phyloP scores from a whole-genome alignment of 1,284 basidiomycete species.

The Moniliella sp. region DNA sequence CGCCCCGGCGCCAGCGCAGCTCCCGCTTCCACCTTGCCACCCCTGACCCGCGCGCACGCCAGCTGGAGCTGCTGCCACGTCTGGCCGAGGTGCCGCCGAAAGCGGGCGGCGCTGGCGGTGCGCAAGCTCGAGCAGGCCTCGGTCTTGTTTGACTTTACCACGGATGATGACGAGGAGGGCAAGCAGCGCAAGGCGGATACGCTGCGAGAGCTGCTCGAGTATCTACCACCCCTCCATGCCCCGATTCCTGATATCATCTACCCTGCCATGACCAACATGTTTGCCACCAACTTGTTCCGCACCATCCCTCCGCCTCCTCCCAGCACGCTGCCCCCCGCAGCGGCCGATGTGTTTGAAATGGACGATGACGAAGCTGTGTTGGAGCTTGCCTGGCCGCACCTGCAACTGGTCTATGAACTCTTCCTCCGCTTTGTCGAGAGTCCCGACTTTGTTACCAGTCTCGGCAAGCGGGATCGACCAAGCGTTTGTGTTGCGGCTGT shows the following conservation, averaged over 20 bases:
- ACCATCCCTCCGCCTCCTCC: slow-evolving; percentile 99
- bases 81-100: slow-evolving; percentile 76
- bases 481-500: slow-evolving; percentile 69
- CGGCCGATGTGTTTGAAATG: slow-evolving; percentile 92
- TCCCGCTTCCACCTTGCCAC: too few relatives aligned
- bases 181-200: slow-evolving; percentile 98
- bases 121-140: slow-evolving; percentile 87
- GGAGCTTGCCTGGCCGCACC: slow-evolving; percentile 95
- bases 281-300: slow-evolving; percentile 77
- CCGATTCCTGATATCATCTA: slow-evolving; percentile 94
- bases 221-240: slow-evolving; percentile 80
- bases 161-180: slow-evolving; percentile 76
- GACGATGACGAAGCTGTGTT: slow-evolving; percentile 98
- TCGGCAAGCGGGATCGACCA: slow-evolving; percentile 94
- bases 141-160: slow-evolving; percentile 95
- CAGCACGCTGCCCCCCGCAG: slow-evolving; percentile 90
- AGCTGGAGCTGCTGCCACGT: slow-evolving; percentile 75
- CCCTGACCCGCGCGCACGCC: too few relatives aligned
- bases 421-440: slow-evolving; percentile 97
- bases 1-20: too few relatives aligned
- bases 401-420: slow-evolving; percentile 99
- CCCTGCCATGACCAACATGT: slow-evolving; percentile 93
- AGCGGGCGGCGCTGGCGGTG: slow-evolving; percentile 74
- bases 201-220: slow-evolving; percentile 93
- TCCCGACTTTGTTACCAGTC: slow-evolving; percentile 90